Conservation (phyloP, 257 asterid species). For the Solanum pimpinellifolium region DNA sequence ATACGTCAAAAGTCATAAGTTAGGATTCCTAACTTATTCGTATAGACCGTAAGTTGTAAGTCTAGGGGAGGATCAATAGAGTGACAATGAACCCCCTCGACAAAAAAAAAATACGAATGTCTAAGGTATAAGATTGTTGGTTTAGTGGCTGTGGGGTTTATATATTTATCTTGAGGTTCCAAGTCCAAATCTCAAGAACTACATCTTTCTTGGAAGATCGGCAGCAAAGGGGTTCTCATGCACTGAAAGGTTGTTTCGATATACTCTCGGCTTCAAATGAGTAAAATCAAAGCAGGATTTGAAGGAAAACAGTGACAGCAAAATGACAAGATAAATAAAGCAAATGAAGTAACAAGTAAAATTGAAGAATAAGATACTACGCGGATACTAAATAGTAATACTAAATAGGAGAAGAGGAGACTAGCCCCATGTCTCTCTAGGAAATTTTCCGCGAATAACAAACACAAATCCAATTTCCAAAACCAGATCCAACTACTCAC, state of each 20-base stretch:
- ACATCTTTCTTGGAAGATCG: neutral
- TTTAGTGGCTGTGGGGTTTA: neutral
- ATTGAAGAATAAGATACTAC: neutral
- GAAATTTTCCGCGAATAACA: neutral
- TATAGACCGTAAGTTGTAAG: neutral
- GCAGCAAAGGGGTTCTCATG: too few relatives aligned
- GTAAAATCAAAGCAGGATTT: neutral
- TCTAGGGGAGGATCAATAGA: neutral
- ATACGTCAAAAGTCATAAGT: neutral
- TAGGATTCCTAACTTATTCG: neutral
- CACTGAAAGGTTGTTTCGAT: neutral
- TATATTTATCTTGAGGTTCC: neutral
- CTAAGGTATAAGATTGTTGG: neutral
- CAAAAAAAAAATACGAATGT: neutral
- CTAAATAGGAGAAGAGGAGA: neutral
- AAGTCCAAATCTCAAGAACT: neutral
- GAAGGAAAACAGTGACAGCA: neutral
- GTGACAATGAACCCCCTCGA: neutral
- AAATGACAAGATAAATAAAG: neutral
- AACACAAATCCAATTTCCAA: neutral
- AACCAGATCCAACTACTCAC: neutral
- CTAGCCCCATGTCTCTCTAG: neutral
- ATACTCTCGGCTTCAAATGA: neutral
- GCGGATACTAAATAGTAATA: neutral
- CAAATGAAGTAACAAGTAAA: neutral